Evolutionary conservation across 163 green algal species (phyloP).

Genomic region (Volvox carteri): DNA sequence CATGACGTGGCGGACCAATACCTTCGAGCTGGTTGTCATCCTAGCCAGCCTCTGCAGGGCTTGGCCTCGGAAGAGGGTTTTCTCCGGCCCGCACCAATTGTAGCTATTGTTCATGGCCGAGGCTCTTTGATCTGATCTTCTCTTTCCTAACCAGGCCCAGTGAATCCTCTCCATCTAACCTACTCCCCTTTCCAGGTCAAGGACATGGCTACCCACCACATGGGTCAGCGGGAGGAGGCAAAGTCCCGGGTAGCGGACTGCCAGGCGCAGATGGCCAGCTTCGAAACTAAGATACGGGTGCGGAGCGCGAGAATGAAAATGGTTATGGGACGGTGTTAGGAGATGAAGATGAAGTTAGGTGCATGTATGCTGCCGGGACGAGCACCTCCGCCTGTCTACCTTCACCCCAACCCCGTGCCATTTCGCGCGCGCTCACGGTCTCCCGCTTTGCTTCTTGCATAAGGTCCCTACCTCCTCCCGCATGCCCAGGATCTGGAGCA

Average conservation of each 20-base stretch:
- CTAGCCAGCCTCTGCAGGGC: no score
- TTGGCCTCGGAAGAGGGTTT: no score
- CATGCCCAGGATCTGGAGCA: constrained; percentile 26
- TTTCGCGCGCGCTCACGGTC: background rate
- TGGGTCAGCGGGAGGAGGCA: constrained; percentile 50
- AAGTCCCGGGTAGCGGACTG: constrained; percentile 49
- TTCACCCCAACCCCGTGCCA: background rate
- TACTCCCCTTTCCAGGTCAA: background rate
- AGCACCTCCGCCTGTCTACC: background rate
- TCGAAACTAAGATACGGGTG: constrained; percentile 70
- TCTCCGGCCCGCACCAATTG: no score
- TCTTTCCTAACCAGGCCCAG: no score
- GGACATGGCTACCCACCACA: constrained; percentile 49
- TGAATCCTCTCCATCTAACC: background rate
- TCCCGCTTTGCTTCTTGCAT: no score
- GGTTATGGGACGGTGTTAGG: background rate
- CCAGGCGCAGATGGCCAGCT: constrained; percentile 58
- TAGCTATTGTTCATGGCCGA: no score
- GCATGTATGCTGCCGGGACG: no score
- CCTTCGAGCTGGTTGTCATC: no score
- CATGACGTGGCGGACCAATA: no score
- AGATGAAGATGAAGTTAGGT: background rate
- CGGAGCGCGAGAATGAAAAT: background rate
- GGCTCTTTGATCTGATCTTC: no score
- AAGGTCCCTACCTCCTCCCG: background rate